These are phyloP conservation scores for Helotiales sp. DNA, from an alignment of 2,329 filamentous ascomycete species.

Conservation along the genomic window DNA sequence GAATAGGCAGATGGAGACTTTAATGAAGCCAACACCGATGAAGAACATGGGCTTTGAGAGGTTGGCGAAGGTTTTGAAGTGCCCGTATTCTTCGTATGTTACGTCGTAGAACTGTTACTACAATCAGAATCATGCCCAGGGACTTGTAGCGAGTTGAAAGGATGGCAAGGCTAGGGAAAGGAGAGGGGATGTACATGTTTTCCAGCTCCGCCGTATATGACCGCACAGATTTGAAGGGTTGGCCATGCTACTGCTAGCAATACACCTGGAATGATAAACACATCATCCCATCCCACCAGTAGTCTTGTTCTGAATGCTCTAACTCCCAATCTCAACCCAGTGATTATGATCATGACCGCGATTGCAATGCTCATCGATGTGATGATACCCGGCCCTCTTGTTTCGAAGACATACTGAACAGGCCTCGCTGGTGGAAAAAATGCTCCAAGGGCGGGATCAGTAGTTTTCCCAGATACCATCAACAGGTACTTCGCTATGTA, in stretches of 20 bases:
- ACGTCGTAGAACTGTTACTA: constrained; percentile 30
- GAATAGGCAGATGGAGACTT: constrained; percentile 40
- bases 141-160: no score
- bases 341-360: constrained; percentile 33
- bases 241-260: constrained; percentile 33
- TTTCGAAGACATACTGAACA: constrained; percentile 27
- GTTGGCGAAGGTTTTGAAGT: constrained; percentile 74
- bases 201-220: constrained; percentile 29
- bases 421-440: constrained; percentile 23
- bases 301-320: constrained; percentile 30
- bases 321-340: constrained; percentile 31
- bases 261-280: constrained; percentile 35
- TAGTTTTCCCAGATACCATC: constrained; percentile 19
- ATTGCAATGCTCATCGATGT: constrained; percentile 33
- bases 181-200: constrained; percentile 19
- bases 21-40: constrained; percentile 64
- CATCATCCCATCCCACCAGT: constrained; percentile 37
- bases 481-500: constrained; percentile 33
- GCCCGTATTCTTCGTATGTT: constrained; percentile 36
- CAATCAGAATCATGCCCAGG: no score
- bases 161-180: no score
- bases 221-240: constrained; percentile 30
- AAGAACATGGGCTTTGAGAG: constrained; percentile 96
- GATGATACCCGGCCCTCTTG: constrained; percentile 31
- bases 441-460: constrained; percentile 24